A percentile compares a stretch with the other conserved stretches of the same genome.
Evolutionary conservation across 2,329 filamentous ascomycete species (phyloP).

Genomic region (Aspergillus ochraceoroseus): DNA sequence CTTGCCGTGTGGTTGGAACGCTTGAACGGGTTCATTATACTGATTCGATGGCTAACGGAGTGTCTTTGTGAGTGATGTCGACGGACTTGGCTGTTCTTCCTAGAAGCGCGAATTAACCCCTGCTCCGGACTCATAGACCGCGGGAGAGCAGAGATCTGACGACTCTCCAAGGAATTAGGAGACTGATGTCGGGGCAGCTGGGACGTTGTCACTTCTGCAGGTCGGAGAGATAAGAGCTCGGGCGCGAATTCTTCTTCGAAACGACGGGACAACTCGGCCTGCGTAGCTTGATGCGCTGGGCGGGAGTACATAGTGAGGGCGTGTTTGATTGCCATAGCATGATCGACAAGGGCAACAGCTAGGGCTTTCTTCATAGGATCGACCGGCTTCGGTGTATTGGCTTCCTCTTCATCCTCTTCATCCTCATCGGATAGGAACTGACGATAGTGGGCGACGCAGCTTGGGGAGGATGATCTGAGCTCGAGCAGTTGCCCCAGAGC

Average conservation of each 20-base stretch:
- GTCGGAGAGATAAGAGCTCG: constrained; percentile 60
- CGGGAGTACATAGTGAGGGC: constrained; percentile 65
- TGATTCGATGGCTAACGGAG: constrained; percentile 40
- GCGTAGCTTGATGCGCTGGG: constrained; percentile 50
- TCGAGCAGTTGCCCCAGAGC: constrained; percentile 73
- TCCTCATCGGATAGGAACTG: constrained; percentile 59
- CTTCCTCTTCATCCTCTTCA: constrained; percentile 23
- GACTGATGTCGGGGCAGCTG: constrained; percentile 43
- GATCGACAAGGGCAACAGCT: constrained; percentile 79
- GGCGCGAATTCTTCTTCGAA: constrained; percentile 50
- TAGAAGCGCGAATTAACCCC: constrained; percentile 33
- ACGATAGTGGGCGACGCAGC: constrained; percentile 72
- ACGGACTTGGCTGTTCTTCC: constrained; percentile 27
- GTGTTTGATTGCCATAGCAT: constrained; percentile 80
- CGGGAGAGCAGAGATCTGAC: constrained; percentile 22
- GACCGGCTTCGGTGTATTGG: constrained; percentile 45
- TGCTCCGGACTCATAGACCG: constrained; percentile 37
- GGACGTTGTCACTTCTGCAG: constrained; percentile 37
- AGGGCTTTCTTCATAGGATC: constrained; percentile 69
- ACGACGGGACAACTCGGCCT: constrained; percentile 36
- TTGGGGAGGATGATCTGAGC: constrained; percentile 66
- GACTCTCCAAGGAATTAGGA: constrained; percentile 25
- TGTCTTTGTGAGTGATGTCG: constrained; percentile 34
- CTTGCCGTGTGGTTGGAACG: constrained; percentile 35
- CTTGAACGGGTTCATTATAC: constrained; percentile 44